phyloP scores from a whole-genome alignment of 2,329 filamentous ascomycete genomes.

The Cercospora beticola region DNA sequence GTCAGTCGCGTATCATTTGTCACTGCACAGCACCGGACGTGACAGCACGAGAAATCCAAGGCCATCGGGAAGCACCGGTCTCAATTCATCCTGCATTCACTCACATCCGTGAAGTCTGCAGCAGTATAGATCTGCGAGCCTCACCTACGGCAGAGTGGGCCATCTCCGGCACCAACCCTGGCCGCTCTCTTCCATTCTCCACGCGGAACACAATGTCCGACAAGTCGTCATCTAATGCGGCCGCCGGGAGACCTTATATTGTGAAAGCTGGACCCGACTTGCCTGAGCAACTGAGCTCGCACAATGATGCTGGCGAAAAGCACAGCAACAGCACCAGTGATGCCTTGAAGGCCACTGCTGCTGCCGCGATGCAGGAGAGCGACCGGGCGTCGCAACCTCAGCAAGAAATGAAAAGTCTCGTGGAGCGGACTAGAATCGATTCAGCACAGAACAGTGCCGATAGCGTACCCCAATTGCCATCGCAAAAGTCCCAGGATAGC shows the following conservation, averaged over 20 bases:
- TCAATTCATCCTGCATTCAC: background rate
- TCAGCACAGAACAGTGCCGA: constrained; percentile 25
- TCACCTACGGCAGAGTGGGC: background rate
- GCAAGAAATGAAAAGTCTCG: constrained; percentile 11
- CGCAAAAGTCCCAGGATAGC: constrained; percentile 2
- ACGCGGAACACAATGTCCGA: constrained; percentile 8
- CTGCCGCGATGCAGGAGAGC: constrained; percentile 20
- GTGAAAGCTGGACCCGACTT: constrained; percentile 10
- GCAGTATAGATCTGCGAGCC: background rate
- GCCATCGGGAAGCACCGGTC: background rate
- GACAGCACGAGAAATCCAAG: background rate
- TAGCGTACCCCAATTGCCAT: constrained; percentile 19
- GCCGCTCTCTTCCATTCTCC: background rate
- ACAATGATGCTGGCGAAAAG: background rate
- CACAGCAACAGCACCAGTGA: constrained; percentile 1
- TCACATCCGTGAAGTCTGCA: background rate
- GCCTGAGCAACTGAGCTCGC: background rate
- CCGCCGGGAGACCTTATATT: background rate
- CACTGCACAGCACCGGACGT: background rate
- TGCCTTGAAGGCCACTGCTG: constrained; percentile 20
- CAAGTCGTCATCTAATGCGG: background rate
- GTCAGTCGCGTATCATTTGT: background rate
- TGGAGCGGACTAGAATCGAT: constrained; percentile 22
- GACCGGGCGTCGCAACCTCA: constrained; percentile 9
- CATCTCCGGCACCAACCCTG: constrained; percentile 1